Conservation (phyloP, 2,329 filamentous ascomycete species). For the Mycocentrospora acerina region DNA sequence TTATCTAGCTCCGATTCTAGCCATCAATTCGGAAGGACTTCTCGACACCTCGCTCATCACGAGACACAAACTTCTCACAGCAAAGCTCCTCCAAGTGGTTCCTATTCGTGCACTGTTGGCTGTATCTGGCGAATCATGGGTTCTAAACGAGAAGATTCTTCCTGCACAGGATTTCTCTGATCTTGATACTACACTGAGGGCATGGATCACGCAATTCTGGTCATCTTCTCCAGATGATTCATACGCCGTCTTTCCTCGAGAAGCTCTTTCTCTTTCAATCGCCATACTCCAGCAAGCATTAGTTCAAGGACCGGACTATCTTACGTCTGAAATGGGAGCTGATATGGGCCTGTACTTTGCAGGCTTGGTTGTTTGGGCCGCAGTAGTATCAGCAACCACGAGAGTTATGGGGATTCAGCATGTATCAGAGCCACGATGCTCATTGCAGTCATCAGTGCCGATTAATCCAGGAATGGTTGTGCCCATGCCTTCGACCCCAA, state of each 20-base stretch:
- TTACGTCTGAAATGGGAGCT: conserved; percentile 27
- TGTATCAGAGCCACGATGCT: conserved; percentile 4
- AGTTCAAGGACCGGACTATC: conserved; percentile 16
- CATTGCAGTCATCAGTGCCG: conserved; percentile 9
- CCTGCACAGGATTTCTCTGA: conserved; percentile 33
- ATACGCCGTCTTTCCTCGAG: conserved; percentile 15
- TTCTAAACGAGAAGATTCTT: conserved; percentile 46
- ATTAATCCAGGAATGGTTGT: conserved; percentile 7
- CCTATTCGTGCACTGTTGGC: conserved; percentile 47
- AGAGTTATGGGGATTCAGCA: conserved; percentile 15
- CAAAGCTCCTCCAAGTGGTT: conserved; percentile 41
- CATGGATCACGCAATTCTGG: conserved; percentile 42
- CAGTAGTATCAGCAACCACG: conserved; percentile 29
- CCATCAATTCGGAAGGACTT: conserved; percentile 23
- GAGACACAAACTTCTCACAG: conserved; percentile 35
- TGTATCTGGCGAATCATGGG: conserved; percentile 49
- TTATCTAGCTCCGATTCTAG: conserved; percentile 12
- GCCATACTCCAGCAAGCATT: conserved; percentile 18
- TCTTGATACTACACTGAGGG: conserved; percentile 34
- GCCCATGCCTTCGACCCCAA: conserved; percentile 5
- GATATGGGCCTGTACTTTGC: conserved; percentile 41
- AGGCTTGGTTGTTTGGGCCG: conserved; percentile 38
- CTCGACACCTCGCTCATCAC: conserved; percentile 25
- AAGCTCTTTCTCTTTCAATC: conserved; percentile 21
- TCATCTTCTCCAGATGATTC: conserved; percentile 4